Percentiles rank a stretch among this genome's conserved stretches.
phyloP scores from a whole-genome alignment of 148 eudicot species.

The Heliamphora exappendiculata region DNA sequence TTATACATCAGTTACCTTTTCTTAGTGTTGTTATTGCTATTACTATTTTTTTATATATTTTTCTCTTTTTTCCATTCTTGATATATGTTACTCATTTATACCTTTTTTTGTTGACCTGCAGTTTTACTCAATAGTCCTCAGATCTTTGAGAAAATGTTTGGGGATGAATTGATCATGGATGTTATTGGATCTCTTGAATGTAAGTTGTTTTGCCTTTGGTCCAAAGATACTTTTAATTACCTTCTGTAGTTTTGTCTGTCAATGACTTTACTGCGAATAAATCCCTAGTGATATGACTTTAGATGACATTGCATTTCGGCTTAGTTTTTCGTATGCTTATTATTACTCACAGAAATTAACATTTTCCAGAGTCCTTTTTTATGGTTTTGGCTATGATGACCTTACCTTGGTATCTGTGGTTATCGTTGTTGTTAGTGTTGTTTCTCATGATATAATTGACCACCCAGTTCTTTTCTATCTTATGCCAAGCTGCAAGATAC shows the following conservation, averaged over 20 bases:
- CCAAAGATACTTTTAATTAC: neutral
- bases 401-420: neutral
- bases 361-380: neutral
- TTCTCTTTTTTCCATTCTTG: too few relatives aligned
- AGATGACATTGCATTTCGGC: neutral
- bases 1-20: conserved; percentile 2
- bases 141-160: conserved; percentile 78
- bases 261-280: neutral
- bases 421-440: neutral
- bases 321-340: neutral
- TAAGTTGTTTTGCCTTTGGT: conserved; percentile 34
- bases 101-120: conserved; percentile 35
- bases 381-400: conserved; percentile 5
- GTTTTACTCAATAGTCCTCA: conserved; percentile 78
- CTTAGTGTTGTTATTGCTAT: neutral
- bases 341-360: too few relatives aligned
- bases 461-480: neutral
- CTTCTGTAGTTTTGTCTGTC: neutral
- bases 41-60: neutral
- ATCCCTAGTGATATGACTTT: neutral
- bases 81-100: neutral
- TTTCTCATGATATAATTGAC: neutral
- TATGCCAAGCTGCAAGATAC: neutral
- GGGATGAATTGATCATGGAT: conserved; percentile 86
- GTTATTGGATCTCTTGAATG: conserved; percentile 89